Base-by-base conservation (phyloP, 768 basidiomycete species). In the Xerocomellus intermedius region DNA sequence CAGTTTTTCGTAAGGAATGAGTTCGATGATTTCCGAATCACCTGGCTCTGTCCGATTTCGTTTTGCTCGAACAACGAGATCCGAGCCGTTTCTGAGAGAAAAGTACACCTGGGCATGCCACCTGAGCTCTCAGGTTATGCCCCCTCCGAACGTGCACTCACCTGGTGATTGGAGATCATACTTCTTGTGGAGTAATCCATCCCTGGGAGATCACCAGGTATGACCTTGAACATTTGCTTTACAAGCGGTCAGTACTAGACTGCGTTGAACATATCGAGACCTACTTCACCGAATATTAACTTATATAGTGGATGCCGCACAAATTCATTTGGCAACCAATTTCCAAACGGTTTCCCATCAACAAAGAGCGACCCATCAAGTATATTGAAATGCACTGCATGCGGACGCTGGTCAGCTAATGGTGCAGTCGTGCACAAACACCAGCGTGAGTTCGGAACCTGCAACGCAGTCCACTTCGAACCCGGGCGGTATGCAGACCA, bases 321-420 rank as follows among this genome's bases (percentile, higher is more conserved):
- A 21, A 69, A 59, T 9, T 13, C 48, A 10, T 35, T 17, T 0
- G 69, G 68, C 8, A 70, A 58, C 33, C 59, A 56, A 28, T 28
- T 8, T 0, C 60, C 65, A 8, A 69, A 19, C 0, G 64, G 58
- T 37, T 61, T 65, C 9, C 69, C 69, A 14, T 69, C 55, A 4
- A 70, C 60, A 35, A 71, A 47, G 13, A 70, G 58, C 1, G 57
- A 49, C 3, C 69, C 69, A 36, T 64, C 58, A 0, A 68, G 43
- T 19, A 69, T 5, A 38, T 70, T 66, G 14, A 62, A 42, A 19
- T 69, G 54, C 5, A 69, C 59, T 9, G 12, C 28, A 8, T 68
- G 68, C 14, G 68, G 55, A 12, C 28, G 35, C 22, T 63, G 60
- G 9, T 12, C n/a, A 8, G 9, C 19, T 2, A 53, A 50, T 3